Percentiles rank a stretch among this genome's conserved stretches.
These are phyloP conservation scores for Nannizziopsis arthrosporioides DNA, from an alignment of 2,329 filamentous ascomycete species.

Conservation along the genomic window DNA sequence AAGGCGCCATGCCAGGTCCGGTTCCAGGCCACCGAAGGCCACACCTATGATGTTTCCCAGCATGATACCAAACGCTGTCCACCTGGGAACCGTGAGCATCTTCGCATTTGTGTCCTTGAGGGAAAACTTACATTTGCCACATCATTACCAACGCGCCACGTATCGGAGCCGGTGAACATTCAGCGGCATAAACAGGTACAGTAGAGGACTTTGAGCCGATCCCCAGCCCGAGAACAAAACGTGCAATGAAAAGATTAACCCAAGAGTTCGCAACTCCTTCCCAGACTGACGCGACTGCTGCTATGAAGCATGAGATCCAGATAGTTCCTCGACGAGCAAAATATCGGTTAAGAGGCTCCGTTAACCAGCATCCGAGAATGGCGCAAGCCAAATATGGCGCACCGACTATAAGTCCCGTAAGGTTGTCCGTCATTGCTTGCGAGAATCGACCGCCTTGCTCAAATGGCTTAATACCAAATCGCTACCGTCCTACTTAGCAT, in stretches of 20 bases:
- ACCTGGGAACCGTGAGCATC: conserved; percentile 14
- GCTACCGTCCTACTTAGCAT: conserved; percentile 1
- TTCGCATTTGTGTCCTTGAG: no score
- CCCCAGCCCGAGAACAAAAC: conserved; percentile 34
- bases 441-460: conserved; percentile 18
- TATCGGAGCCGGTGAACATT: conserved; percentile 39
- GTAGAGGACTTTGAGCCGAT: conserved; percentile 37
- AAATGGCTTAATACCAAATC: conserved; percentile 10
- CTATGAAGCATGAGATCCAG: conserved; percentile 33
- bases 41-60: conserved; percentile 41
- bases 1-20: conserved; percentile 52
- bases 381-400: conserved; percentile 38
- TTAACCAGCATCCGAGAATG: conserved; percentile 38
- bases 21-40: conserved; percentile 32
- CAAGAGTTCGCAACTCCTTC: conserved; percentile 34
- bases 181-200: conserved; percentile 39
- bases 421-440: conserved; percentile 22
- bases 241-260: conserved; percentile 33
- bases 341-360: conserved; percentile 36
- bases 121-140: conserved; percentile 38
- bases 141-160: conserved; percentile 42
- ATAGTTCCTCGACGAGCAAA: conserved; percentile 38
- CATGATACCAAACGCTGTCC: conserved; percentile 37
- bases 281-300: conserved; percentile 34
- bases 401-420: conserved; percentile 35